Evolutionary conservation across 2,329 filamentous ascomycete species (phyloP).

Genomic region (Monosporascus ibericus): DNA sequence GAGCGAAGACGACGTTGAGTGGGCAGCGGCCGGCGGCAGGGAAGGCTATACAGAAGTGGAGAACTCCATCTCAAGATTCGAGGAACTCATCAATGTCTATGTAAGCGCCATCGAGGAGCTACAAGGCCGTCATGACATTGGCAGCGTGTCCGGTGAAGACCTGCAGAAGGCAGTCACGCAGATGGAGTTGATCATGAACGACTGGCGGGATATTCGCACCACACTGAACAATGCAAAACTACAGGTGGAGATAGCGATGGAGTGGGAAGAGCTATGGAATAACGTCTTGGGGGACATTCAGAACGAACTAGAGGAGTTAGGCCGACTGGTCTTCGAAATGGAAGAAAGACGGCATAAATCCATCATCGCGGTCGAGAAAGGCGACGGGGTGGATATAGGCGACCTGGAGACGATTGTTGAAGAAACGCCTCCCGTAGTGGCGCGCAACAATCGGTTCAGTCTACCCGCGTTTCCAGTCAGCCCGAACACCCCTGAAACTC

Average conservation of each 20-base stretch:
- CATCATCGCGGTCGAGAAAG: conserved; percentile 54
- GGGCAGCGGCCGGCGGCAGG: conserved; percentile 82
- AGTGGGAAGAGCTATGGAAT: conserved; percentile 97
- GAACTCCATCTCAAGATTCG: conserved; percentile 74
- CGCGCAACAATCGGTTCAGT: conserved; percentile 62
- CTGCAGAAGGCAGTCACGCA: conserved; percentile 72
- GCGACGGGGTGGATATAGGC: conserved; percentile 69
- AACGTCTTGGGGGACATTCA: conserved; percentile 90
- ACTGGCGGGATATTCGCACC: conserved; percentile 77
- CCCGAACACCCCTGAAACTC: conserved; percentile 54
- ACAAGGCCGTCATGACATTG: conserved; percentile 72
- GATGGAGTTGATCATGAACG: conserved; percentile 80
- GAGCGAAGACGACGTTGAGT: conserved; percentile 95
- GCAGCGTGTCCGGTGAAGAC: conserved; percentile 62
- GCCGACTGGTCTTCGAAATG: conserved; percentile 89
- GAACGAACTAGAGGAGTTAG: conserved; percentile 73
- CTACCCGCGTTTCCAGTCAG: conserved; percentile 58
- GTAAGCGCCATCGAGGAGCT: conserved; percentile 90
- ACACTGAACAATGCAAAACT: conserved; percentile 74
- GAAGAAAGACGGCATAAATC: conserved; percentile 88
- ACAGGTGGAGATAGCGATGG: conserved; percentile 95
- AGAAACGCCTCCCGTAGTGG: conserved; percentile 59
- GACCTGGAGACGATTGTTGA: conserved; percentile 92
- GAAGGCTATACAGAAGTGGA: conserved; percentile 72
- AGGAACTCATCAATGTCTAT: conserved; percentile 85